These are phyloP conservation scores for Leccinum sublutescens DNA, from an alignment of 768 basidiomycete genomes.

Conservation along the genomic window DNA sequence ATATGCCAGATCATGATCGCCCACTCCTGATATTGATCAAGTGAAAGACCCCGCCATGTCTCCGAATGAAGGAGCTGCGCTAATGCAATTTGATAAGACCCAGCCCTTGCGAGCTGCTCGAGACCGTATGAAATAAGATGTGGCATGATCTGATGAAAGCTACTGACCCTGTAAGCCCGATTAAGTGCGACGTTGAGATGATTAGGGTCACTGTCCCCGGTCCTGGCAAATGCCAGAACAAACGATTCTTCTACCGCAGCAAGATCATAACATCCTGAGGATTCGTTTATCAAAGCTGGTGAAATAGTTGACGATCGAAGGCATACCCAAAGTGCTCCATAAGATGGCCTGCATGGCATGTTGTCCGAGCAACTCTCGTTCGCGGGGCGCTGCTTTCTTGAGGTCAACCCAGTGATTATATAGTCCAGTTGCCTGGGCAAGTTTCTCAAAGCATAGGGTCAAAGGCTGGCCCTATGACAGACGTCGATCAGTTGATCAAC, in stretches of 20 bases:
- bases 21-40: slow-evolving; percentile 71
- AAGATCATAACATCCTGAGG: slow-evolving; percentile 62
- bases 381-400: slow-evolving; percentile 46
- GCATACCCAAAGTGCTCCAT: slow-evolving; percentile 68
- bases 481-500: slow-evolving; percentile 11
- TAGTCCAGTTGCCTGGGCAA: slow-evolving; percentile 62
- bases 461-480: slow-evolving; percentile 63
- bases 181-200: slow-evolving; percentile 61
- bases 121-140: slow-evolving; percentile 12
- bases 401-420: slow-evolving; percentile 72
- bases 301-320: background rate
- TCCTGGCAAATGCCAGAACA: slow-evolving; percentile 62
- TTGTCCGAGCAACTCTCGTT: slow-evolving; percentile 66
- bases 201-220: slow-evolving; percentile 58
- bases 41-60: slow-evolving; percentile 65
- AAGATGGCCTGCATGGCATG: slow-evolving; percentile 73
- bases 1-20: slow-evolving; percentile 77
- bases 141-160: slow-evolving; percentile 1
- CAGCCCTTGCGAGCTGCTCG: slow-evolving; percentile 64
- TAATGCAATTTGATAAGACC: slow-evolving; percentile 61
- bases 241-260: slow-evolving; percentile 67
- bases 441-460: slow-evolving; percentile 63
- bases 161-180: slow-evolving; percentile 61
- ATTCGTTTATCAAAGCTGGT: slow-evolving; percentile 10
- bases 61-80: slow-evolving; percentile 62